Evolutionary conservation across 768 basidiomycete species (phyloP).

Genomic region (Rhodotorula graminis): DNA sequence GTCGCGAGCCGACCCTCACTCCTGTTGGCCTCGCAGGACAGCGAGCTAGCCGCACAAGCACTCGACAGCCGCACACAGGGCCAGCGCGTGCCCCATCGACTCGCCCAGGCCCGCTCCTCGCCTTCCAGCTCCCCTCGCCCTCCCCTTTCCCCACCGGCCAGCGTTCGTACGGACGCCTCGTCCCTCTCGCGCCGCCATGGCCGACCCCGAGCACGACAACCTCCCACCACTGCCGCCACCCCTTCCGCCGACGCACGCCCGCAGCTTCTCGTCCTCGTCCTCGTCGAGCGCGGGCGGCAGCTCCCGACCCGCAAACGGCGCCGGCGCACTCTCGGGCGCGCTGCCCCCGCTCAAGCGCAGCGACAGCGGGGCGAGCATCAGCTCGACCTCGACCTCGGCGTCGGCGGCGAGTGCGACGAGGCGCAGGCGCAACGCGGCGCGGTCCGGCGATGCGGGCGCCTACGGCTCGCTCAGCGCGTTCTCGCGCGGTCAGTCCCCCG

Average conservation of each 20-base stretch:
- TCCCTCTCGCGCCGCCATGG: background rate
- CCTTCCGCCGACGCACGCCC: conserved; percentile 12
- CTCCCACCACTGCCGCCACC: conserved; percentile 21
- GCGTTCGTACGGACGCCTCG: background rate
- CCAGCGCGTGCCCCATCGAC: no score
- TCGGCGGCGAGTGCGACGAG: background rate
- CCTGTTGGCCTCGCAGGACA: no score
- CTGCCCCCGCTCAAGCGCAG: background rate
- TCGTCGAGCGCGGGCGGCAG: conserved; percentile 15
- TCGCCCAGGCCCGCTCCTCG: no score
- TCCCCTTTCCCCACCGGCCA: background rate
- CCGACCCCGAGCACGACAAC: background rate
- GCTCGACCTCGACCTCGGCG: background rate
- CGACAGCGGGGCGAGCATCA: background rate
- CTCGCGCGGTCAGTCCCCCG: background rate
- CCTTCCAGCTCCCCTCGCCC: background rate
- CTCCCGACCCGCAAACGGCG: background rate
- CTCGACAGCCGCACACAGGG: no score
- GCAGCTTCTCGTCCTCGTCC: conserved; percentile 30
- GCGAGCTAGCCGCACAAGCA: no score
- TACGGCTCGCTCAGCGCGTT: background rate
- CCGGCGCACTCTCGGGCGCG: background rate
- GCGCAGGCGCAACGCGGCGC: background rate
- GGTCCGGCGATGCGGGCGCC: no score
- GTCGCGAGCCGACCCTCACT: no score